Percentiles rank a stretch among this genome's conserved stretches.
Evolutionary conservation across 2,329 filamentous ascomycete species (phyloP).

Genomic region (Ascochyta rabiei): DNA sequence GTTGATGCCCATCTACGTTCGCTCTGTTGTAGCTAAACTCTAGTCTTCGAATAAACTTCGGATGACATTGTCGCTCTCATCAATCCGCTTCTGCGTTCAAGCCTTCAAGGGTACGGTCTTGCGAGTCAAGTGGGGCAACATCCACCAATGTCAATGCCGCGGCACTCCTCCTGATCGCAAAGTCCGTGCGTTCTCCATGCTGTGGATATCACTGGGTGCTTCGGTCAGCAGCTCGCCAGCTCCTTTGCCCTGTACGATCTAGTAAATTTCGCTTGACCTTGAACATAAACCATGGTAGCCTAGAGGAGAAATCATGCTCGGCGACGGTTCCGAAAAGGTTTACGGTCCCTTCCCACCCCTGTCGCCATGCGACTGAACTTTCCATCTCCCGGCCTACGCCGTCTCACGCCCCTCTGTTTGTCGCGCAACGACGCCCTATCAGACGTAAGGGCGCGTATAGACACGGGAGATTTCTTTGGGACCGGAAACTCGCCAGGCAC

Average conservation of each 20-base stretch:
- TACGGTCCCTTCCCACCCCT: slow-evolving; percentile 16
- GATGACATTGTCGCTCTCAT: slow-evolving; percentile 1
- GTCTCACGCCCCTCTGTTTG: not conserved
- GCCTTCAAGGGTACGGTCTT: not conserved
- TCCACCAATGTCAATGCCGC: slow-evolving; percentile 11
- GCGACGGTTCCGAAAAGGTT: slow-evolving; percentile 5
- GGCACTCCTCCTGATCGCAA: slow-evolving; percentile 10
- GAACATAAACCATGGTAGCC: not conserved
- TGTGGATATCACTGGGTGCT: slow-evolving; percentile 5
- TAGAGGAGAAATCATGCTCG: not conserved
- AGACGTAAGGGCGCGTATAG: not conserved
- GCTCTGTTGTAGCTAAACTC: not conserved
- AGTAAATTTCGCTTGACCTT: not conserved
- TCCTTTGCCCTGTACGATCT: not conserved
- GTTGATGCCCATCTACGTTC: slow-evolving; percentile 1
- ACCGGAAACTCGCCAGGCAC: slow-evolving; percentile 7
- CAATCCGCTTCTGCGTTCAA: slow-evolving; percentile 1
- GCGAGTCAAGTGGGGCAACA: slow-evolving; percentile 1
- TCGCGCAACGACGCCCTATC: not conserved
- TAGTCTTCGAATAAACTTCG: slow-evolving; percentile 2
- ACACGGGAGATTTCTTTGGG: not conserved
- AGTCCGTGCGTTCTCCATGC: slow-evolving; percentile 16
- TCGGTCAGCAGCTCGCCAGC: not conserved
- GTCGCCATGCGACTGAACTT: slow-evolving; percentile 12
- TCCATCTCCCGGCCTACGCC: slow-evolving; percentile 9